Evolutionary conservation across 345 rosid genomes (phyloP).

Genomic region (Abelmoschus esculentus): DNA sequence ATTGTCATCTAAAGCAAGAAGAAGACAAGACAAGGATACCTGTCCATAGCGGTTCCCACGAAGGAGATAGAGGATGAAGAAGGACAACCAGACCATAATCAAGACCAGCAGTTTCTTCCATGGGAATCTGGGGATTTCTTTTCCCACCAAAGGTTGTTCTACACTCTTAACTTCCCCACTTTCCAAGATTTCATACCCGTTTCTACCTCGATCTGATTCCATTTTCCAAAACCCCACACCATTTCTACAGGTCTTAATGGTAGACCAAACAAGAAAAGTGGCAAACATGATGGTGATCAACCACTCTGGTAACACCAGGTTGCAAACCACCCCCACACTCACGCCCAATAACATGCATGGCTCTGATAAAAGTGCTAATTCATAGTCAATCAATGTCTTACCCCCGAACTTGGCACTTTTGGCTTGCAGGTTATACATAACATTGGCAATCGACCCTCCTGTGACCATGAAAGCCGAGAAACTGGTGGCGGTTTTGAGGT

Average conservation of each 20-base stretch:
- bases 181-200: constrained; percentile 27
- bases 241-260: constrained; percentile 60
- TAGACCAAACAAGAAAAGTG: constrained; percentile 66
- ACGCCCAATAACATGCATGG: constrained; percentile 88
- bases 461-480: constrained; percentile 95
- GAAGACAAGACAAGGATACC: constrained; percentile 23
- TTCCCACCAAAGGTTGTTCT: constrained; percentile 39
- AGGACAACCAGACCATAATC: constrained; percentile 64
- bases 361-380: constrained; percentile 68
- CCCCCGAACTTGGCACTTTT: constrained; percentile 37
- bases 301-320: constrained; percentile 78
- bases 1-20: no score
- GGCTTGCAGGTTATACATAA: constrained; percentile 37
- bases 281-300: constrained; percentile 63
- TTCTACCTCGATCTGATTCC: constrained; percentile 42
- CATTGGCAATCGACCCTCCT: constrained; percentile 78
- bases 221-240: constrained; percentile 55
- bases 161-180: constrained; percentile 19
- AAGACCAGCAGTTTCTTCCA: constrained; percentile 62
- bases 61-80: constrained; percentile 55
- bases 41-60: constrained; percentile 60
- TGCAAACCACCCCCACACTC: constrained; percentile 72
- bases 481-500: constrained; percentile 44
- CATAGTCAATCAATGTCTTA: constrained; percentile 50
- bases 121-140: constrained; percentile 31